Percentiles rank a stretch among this genome's conserved stretches.
Conservation (phyloP, 371 early-diverging fungal species). For the Apophysomyces ossiformis region DNA sequence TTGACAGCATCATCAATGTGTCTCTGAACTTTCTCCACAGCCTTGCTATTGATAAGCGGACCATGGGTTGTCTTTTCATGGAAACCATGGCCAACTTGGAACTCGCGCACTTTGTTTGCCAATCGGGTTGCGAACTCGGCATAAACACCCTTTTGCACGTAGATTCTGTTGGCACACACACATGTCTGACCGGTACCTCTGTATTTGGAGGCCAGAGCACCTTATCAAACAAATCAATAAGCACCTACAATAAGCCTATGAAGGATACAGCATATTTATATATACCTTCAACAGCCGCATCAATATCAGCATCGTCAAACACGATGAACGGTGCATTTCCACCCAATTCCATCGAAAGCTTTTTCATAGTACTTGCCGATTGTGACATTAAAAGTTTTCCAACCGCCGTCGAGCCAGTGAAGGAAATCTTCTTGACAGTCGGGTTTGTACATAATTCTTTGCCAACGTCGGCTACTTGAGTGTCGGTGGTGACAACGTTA, state of each 20-base stretch:
- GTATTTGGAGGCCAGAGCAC: constrained; percentile 77
- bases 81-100: constrained; percentile 82
- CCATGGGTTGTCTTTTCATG: constrained; percentile 69
- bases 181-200: constrained; percentile 90
- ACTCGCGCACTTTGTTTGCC: constrained; percentile 56
- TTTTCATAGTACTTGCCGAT: constrained; percentile 76
- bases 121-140: constrained; percentile 68
- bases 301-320: constrained; percentile 82
- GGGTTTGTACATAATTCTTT: constrained; percentile 70
- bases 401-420: constrained; percentile 81
- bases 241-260: no score
- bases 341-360: constrained; percentile 80
- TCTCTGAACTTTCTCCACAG: constrained; percentile 69
- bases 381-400: constrained; percentile 79
- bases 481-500: constrained; percentile 76
- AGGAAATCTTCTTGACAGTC: constrained; percentile 74
- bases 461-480: constrained; percentile 69
- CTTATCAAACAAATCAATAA: constrained; percentile 8
- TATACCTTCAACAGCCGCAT: constrained; percentile 63
- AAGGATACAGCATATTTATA: constrained; percentile 24
- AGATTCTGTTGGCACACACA: constrained; percentile 87
- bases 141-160: constrained; percentile 78
- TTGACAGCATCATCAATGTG: constrained; percentile 75
- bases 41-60: constrained; percentile 77
- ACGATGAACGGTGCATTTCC: constrained; percentile 93